Conservation (phyloP, 352 stramenopile species). For the Phytopythium chamaehyphon region DNA sequence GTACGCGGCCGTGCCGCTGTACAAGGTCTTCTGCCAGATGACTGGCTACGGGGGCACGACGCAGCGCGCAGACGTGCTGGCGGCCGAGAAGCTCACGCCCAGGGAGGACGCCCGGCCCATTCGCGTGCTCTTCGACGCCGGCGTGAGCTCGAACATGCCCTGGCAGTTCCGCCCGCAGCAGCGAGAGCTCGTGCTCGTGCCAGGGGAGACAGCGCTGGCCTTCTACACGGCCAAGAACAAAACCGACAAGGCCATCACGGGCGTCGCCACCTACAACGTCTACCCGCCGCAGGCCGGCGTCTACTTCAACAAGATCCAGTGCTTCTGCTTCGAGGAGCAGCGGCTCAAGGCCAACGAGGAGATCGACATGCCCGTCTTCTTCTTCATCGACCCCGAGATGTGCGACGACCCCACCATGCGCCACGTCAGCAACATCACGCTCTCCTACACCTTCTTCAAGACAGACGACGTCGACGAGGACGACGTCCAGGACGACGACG, state of each 20-base stretch:
- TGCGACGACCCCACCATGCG: constrained; percentile 95
- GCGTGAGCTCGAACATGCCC: constrained; percentile 92
- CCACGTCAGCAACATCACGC: constrained; percentile 96
- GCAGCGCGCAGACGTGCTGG: constrained; percentile 69
- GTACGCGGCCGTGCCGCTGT: constrained; percentile 97
- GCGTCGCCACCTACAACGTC: constrained; percentile 99
- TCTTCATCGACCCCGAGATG: constrained; percentile 99
- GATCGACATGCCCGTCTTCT: constrained; percentile 99
- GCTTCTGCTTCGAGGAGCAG: constrained; percentile 99
- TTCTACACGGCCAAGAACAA: constrained; percentile 99
- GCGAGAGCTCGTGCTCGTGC: constrained; percentile 90
- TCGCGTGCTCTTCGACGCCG: constrained; percentile 95
- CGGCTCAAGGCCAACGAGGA: constrained; percentile 95
- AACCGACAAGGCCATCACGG: constrained; percentile 96
- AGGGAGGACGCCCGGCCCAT: constrained; percentile 91
- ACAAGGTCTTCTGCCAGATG: constrained; percentile 99
- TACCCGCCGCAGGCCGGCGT: constrained; percentile 95
- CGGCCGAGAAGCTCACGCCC: constrained; percentile 86
- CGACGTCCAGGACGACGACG: constrained; percentile 73
- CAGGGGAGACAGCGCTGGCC: constrained; percentile 97
- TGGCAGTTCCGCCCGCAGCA: constrained; percentile 97
- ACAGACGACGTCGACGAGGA: constrained; percentile 93
- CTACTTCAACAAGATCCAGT: constrained; percentile 99
- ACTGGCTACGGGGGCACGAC: constrained; percentile 97
- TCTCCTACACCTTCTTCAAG: constrained; percentile 99